These are phyloP conservation scores for Suhomyces ambrosiae DNA, from an alignment of 1,139 yeast genomes.

Conservation along the genomic window DNA sequence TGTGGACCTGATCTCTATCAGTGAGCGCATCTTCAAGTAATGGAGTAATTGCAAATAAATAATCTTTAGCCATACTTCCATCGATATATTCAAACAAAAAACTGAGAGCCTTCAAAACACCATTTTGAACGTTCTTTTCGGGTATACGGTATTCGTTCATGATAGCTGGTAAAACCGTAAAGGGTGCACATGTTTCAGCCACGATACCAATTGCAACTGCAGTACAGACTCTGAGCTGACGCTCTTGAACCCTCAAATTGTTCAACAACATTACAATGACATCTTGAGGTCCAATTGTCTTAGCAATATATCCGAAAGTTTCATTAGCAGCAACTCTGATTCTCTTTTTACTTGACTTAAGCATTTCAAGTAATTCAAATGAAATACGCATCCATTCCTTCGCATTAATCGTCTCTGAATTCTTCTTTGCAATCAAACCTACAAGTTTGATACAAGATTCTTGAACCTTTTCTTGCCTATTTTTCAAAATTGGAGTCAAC, in stretches of 20 bases:
- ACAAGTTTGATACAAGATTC: slow-evolving; percentile 79
- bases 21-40: slow-evolving; percentile 87
- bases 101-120: slow-evolving; percentile 89
- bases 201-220: slow-evolving; percentile 98
- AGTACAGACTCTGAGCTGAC: slow-evolving; percentile 94
- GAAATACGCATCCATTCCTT: slow-evolving; percentile 98
- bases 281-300: slow-evolving; percentile 95
- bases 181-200: slow-evolving; percentile 91
- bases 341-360: slow-evolving; percentile 79
- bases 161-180: slow-evolving; percentile 91
- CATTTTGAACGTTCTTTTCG: slow-evolving; percentile 92
- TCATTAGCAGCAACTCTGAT: slow-evolving; percentile 85
- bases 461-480: slow-evolving; percentile 90
- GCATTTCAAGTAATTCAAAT: slow-evolving; percentile 85
- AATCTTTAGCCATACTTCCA: slow-evolving; percentile 71
- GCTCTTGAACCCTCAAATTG: slow-evolving; percentile 88
- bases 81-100: slow-evolving; percentile 93
- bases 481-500: slow-evolving; percentile 86
- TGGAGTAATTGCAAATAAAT: slow-evolving; percentile 79
- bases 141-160: slow-evolving; percentile 96
- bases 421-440: slow-evolving; percentile 79
- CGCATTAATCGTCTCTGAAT: slow-evolving; percentile 86
- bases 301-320: slow-evolving; percentile 90
- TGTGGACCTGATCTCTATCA: slow-evolving; percentile 87
- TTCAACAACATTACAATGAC: slow-evolving; percentile 82